A percentile compares a stretch with the other conserved stretches of the same genome.
Conservation (phyloP, 352 stramenopile genomes). For the Detonula confervacea region DNA sequence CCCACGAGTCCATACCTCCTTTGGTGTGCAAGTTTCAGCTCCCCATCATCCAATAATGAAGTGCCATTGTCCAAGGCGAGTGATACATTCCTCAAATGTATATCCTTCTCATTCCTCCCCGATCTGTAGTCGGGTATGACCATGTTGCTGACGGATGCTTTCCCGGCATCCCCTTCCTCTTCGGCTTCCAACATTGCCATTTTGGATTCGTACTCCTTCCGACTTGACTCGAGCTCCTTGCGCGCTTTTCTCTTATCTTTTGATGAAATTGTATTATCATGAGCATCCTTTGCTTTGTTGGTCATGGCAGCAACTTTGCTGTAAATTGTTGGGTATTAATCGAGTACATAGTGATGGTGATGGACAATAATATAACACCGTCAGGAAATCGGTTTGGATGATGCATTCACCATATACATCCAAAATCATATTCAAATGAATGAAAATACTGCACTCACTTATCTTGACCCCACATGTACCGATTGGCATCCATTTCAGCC, state of each 20-base stretch:
- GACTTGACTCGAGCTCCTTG: constrained; percentile 69
- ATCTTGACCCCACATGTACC: constrained; percentile 77
- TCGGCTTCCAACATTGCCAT: constrained; percentile 56
- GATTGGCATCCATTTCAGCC: constrained; percentile 63
- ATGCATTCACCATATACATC: too few relatives aligned
- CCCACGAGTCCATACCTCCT: constrained; percentile 91
- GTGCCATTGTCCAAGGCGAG: constrained; percentile 84
- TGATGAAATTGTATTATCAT: constrained; percentile 62
- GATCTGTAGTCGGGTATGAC: constrained; percentile 75
- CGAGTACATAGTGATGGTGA: too few relatives aligned
- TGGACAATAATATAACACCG: too few relatives aligned
- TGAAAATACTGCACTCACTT: constrained; percentile 36
- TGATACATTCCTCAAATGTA: constrained; percentile 78
- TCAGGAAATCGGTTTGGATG: too few relatives aligned
- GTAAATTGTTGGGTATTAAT: constrained; percentile 15
- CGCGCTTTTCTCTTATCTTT: constrained; percentile 79
- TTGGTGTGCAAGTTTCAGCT: constrained; percentile 84
- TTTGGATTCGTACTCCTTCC: constrained; percentile 69
- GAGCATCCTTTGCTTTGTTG: constrained; percentile 71
- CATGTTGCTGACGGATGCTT: constrained; percentile 73
- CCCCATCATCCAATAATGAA: constrained; percentile 71
- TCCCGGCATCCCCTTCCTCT: constrained; percentile 56
- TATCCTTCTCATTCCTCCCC: constrained; percentile 80
- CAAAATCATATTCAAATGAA: too few relatives aligned
- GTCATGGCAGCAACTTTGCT: constrained; percentile 66